phyloP scores from a whole-genome alignment of 768 basidiomycete genomes.

The Mycena belliarum region DNA sequence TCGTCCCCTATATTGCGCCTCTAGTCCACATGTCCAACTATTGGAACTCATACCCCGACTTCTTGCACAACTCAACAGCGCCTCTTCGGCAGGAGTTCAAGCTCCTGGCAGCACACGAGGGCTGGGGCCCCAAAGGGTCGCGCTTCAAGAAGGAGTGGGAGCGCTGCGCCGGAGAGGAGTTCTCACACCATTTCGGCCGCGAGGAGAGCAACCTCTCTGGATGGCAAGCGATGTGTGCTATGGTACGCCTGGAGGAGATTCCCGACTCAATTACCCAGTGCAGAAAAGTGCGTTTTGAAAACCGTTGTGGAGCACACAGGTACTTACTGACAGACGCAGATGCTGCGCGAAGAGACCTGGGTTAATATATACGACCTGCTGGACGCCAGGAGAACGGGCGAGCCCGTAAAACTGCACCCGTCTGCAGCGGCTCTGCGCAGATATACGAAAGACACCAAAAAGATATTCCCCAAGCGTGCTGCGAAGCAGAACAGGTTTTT shows the following conservation, averaged over 20 bases:
- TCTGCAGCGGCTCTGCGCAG: constrained; percentile 4
- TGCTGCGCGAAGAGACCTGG: constrained; percentile 4
- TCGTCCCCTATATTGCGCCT: neutral
- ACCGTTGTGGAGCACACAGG: neutral
- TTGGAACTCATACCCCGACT: constrained; percentile 11
- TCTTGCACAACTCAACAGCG: constrained; percentile 9
- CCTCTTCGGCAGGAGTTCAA: constrained; percentile 17
- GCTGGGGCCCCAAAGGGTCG: constrained; percentile 3
- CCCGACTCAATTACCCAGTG: constrained; percentile 17
- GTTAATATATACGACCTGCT: constrained; percentile 21
- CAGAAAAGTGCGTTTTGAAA: constrained; percentile 11
- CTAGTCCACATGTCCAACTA: constrained; percentile 8
- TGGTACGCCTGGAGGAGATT: constrained; percentile 1
- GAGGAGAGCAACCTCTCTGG: constrained; percentile 14
- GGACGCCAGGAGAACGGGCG: constrained; percentile 15
- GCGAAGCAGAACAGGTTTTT: constrained; percentile 20
- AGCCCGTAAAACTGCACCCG: constrained; percentile 2
- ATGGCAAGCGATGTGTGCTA: constrained; percentile 20
- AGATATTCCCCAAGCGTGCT: constrained; percentile 11
- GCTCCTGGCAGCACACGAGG: constrained; percentile 6
- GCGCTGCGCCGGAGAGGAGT: constrained; percentile 15
- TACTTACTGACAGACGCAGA: neutral
- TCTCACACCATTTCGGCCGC: constrained; percentile 8
- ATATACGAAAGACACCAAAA: constrained; percentile 1
- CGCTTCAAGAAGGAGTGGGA: constrained; percentile 12